Percentiles rank a stretch among this genome's conserved stretches.
These are phyloP conservation scores for Apiotrichum laibachii DNA, from an alignment of 1,284 basidiomycete genomes.

Conservation along the genomic window DNA sequence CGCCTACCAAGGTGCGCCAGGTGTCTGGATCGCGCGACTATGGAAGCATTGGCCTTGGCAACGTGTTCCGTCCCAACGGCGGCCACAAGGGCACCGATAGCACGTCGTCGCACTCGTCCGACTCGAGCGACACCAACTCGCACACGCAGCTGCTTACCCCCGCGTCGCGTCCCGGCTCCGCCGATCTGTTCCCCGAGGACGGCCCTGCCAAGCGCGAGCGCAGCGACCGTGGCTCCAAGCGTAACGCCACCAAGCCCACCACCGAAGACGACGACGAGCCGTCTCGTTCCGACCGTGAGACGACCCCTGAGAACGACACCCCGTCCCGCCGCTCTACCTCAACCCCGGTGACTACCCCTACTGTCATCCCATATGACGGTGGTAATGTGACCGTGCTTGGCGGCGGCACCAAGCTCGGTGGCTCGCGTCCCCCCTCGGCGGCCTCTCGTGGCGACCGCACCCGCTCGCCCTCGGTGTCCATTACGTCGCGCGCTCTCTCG, in stretches of 20 bases:
- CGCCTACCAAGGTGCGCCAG: neutral
- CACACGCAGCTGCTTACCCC: constrained; percentile 45
- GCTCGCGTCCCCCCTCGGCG: constrained; percentile 38
- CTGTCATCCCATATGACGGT: constrained; percentile 52
- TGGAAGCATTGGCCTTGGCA: constrained; percentile 4
- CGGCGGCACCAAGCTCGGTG: constrained; percentile 52
- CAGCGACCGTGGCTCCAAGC: neutral
- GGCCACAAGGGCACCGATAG: constrained; percentile 19
- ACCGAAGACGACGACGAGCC: constrained; percentile 8
- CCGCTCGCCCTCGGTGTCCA: constrained; percentile 44
- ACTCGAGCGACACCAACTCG: constrained; percentile 32
- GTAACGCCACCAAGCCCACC: constrained; percentile 10
- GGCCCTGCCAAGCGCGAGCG: constrained; percentile 12
- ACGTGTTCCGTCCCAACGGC: constrained; percentile 3
- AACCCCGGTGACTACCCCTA: constrained; percentile 11
- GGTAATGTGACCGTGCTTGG: constrained; percentile 53
- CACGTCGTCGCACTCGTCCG: constrained; percentile 33
- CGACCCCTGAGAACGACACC: constrained; percentile 10
- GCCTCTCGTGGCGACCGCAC: constrained; percentile 30
- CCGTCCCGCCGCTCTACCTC: constrained; percentile 2
- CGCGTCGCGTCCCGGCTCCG: constrained; percentile 39
- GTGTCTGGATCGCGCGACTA: neutral
- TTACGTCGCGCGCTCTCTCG: constrained; percentile 43
- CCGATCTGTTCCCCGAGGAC: constrained; percentile 32
- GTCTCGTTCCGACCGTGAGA: constrained; percentile 11